Evolutionary conservation across 192 early-diverging fungal genomes (phyloP).

Genomic region (Borealophlyctis nickersoniae): DNA sequence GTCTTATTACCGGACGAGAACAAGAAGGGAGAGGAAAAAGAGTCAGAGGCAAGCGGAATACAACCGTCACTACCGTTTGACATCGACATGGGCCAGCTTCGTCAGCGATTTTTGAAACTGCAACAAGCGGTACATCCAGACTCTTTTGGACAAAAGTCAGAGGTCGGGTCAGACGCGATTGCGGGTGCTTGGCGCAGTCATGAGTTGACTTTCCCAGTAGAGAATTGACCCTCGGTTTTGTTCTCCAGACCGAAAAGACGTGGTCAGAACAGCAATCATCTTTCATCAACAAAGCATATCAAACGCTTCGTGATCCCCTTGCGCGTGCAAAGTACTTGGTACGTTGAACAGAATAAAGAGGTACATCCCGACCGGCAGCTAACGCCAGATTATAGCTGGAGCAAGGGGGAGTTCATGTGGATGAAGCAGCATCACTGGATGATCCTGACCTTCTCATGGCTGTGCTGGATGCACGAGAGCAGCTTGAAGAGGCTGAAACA

Average conservation of each 20-base stretch:
- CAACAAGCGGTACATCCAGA: slow-evolving; percentile 89
- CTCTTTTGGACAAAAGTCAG: slow-evolving; percentile 59
- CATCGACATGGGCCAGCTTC: slow-evolving; percentile 60
- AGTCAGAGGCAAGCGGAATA: slow-evolving; percentile 16
- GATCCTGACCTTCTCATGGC: slow-evolving; percentile 78
- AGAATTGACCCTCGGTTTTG: not conserved
- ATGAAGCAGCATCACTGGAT: slow-evolving; percentile 60
- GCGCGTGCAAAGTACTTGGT: slow-evolving; percentile 74
- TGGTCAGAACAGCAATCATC: slow-evolving; percentile 73
- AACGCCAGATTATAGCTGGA: slow-evolving; percentile 40
- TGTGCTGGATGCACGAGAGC: slow-evolving; percentile 75
- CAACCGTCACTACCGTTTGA: slow-evolving; percentile 48
- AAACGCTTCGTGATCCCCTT: slow-evolving; percentile 76
- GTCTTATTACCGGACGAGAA: slow-evolving; percentile 36
- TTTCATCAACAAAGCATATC: slow-evolving; percentile 83
- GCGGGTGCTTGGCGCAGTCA: not conserved
- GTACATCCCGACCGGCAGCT: not conserved
- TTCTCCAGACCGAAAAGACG: slow-evolving; percentile 45
- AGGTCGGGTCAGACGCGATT: slow-evolving; percentile 33
- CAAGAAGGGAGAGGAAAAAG: not conserved
- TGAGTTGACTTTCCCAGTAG: not conserved
- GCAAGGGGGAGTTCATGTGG: slow-evolving; percentile 49
- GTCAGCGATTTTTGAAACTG: slow-evolving; percentile 64
- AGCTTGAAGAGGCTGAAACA: slow-evolving; percentile 63
- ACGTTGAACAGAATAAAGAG: not conserved